phyloP scores from a whole-genome alignment of 768 basidiomycete species.

The Naganishia onofrii region DNA sequence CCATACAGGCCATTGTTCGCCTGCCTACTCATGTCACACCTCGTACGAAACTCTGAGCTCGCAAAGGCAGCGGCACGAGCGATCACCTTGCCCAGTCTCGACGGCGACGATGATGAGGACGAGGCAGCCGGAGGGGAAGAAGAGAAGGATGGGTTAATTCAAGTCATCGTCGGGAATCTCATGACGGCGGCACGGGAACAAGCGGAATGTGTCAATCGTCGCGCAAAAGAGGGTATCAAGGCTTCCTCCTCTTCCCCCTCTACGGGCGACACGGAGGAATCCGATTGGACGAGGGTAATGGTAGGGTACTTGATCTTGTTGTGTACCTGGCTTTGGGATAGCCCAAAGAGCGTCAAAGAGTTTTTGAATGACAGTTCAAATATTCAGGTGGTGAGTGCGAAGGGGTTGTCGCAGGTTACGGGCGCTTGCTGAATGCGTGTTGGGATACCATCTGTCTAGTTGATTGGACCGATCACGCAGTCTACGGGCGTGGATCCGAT shows the following conservation, averaged over 20 bases:
- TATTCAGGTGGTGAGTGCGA: slow-evolving; percentile 72
- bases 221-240: slow-evolving; percentile 58
- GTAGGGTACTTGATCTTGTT: slow-evolving; percentile 79
- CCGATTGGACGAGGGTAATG: slow-evolving; percentile 88
- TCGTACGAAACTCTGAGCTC: slow-evolving; percentile 54
- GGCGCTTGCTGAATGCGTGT: background rate
- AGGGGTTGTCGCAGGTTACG: too few relatives aligned
- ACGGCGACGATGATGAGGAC: slow-evolving; percentile 54
- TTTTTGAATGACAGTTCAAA: slow-evolving; percentile 84
- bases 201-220: slow-evolving; percentile 56
- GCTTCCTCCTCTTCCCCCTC: slow-evolving; percentile 23
- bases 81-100: slow-evolving; percentile 47
- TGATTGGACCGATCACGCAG: slow-evolving; percentile 93
- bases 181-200: slow-evolving; percentile 75
- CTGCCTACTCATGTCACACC: slow-evolving; percentile 50
- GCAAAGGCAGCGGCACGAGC: slow-evolving; percentile 54
- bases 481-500: slow-evolving; percentile 77
- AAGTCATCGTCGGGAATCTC: slow-evolving; percentile 83
- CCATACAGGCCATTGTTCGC: slow-evolving; percentile 52
- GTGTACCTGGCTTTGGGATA: slow-evolving; percentile 95
- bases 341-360: slow-evolving; percentile 77
- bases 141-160: slow-evolving; percentile 66
- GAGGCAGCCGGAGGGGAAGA: slow-evolving; percentile 36
- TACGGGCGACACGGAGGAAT: slow-evolving; percentile 61
- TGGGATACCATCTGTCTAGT: slow-evolving; percentile 55